Evolutionary conservation across 1,284 basidiomycete genomes (phyloP).

Genomic region (Neonothopanus nambi): DNA sequence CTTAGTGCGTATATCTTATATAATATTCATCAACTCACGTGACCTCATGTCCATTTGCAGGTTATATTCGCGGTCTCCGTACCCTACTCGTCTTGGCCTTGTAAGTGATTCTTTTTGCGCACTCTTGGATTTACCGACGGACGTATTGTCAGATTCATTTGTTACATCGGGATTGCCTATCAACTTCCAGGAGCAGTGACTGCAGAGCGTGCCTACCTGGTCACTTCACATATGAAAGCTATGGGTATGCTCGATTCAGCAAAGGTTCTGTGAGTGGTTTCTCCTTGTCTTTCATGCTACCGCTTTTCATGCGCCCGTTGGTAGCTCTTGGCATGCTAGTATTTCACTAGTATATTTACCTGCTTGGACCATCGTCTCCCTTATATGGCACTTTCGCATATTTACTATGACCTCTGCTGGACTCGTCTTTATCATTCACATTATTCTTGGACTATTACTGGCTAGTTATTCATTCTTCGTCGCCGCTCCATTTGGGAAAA

Average conservation of each 20-base stretch:
- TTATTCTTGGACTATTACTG: conserved; percentile 67
- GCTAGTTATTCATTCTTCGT: conserved; percentile 73
- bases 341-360: conserved; percentile 58
- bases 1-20: conserved; percentile 47
- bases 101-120: conserved; percentile 32
- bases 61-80: conserved; percentile 61
- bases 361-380: conserved; percentile 65
- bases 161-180: conserved; percentile 69
- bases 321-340: conserved; percentile 63
- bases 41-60: conserved; percentile 31
- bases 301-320: conserved; percentile 3
- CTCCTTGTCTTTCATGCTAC: background rate
- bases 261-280: conserved; percentile 50
- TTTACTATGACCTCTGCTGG: conserved; percentile 64
- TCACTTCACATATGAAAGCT: conserved; percentile 70
- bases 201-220: conserved; percentile 56
- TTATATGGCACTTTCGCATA: conserved; percentile 64
- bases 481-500: conserved; percentile 67
- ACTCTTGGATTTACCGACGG: background rate
- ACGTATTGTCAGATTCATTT: conserved; percentile 53
- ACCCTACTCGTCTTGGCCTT: conserved; percentile 65
- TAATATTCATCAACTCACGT: conserved; percentile 13
- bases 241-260: conserved; percentile 74
- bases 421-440: conserved; percentile 54
- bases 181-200: conserved; percentile 71